These are phyloP conservation scores for Epichloe elymi DNA, from an alignment of 2,329 filamentous ascomycete genomes.

Conservation along the genomic window DNA sequence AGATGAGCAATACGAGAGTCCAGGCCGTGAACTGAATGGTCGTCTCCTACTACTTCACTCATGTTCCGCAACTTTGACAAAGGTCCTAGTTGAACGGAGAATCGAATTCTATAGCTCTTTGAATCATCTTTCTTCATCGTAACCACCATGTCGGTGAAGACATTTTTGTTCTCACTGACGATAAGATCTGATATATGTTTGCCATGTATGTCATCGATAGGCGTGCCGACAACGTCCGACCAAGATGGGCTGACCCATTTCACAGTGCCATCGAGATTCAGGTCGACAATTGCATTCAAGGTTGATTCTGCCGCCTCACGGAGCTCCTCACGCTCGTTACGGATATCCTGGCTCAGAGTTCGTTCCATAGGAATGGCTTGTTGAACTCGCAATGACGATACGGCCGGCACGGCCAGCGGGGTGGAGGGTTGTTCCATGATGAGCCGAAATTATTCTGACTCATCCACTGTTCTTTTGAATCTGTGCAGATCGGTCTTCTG, in stretches of 20 bases:
- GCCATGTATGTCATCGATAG: slow-evolving; percentile 58
- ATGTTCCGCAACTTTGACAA: slow-evolving; percentile 48
- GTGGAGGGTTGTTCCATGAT: slow-evolving; percentile 28
- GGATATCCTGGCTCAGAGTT: slow-evolving; percentile 75
- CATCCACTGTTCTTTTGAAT: not conserved
- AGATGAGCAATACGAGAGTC: slow-evolving; percentile 49
- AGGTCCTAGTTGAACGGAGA: slow-evolving; percentile 57
- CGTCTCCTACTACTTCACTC: slow-evolving; percentile 24
- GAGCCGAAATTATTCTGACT: not conserved
- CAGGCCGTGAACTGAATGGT: slow-evolving; percentile 23
- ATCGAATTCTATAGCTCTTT: slow-evolving; percentile 78
- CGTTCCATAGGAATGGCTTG: slow-evolving; percentile 43
- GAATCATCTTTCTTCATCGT: slow-evolving; percentile 89
- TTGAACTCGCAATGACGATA: slow-evolving; percentile 38
- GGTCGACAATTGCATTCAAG: slow-evolving; percentile 88
- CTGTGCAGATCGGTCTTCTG: not conserved
- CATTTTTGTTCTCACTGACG: slow-evolving; percentile 60
- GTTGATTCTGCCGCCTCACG: slow-evolving; percentile 94
- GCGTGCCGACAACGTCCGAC: slow-evolving; percentile 80
- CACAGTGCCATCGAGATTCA: slow-evolving; percentile 79
- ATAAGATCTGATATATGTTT: slow-evolving; percentile 70
- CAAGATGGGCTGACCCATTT: slow-evolving; percentile 96
- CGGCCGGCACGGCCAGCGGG: slow-evolving; percentile 37
- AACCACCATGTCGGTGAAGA: slow-evolving; percentile 74
- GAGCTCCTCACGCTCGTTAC: slow-evolving; percentile 84